phyloP scores from a whole-genome alignment of 345 rosid species.

The Theobroma cacao region DNA sequence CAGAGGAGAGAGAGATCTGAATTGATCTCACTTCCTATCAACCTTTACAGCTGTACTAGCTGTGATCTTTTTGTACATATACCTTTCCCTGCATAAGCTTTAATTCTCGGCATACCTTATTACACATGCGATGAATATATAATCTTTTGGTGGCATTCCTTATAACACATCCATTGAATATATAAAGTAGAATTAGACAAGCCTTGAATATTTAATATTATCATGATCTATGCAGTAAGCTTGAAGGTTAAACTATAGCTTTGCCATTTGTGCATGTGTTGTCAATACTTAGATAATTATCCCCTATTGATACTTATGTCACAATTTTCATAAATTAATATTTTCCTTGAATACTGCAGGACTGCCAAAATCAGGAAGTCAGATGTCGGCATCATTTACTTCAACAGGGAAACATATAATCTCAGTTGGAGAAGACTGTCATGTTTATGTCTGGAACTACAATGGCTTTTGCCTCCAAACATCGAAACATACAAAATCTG shows the following conservation, averaged over 20 bases:
- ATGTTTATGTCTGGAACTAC: constrained; percentile 74
- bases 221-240: neutral
- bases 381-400: constrained; percentile 73
- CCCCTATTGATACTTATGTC: constrained; percentile 1
- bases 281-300: constrained; percentile 1
- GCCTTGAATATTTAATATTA: constrained; percentile 6
- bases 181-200: neutral
- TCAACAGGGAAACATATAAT: constrained; percentile 68
- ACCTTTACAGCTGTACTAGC: neutral
- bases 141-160: neutral
- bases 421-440: constrained; percentile 74
- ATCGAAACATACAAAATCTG: constrained; percentile 41
- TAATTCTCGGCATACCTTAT: neutral
- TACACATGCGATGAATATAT: neutral
- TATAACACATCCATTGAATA: neutral
- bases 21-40: neutral
- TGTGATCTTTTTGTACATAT: neutral
- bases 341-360: constrained; percentile 35
- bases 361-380: constrained; percentile 57
- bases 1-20: neutral
- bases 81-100: neutral
- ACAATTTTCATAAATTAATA: constrained; percentile 9
- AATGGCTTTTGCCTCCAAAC: constrained; percentile 27
- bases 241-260: neutral
- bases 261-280: constrained; percentile 2